Evolutionary conservation across 768 basidiomycete genomes (phyloP).

Genomic region (Psilocybe cyanescens): DNA sequence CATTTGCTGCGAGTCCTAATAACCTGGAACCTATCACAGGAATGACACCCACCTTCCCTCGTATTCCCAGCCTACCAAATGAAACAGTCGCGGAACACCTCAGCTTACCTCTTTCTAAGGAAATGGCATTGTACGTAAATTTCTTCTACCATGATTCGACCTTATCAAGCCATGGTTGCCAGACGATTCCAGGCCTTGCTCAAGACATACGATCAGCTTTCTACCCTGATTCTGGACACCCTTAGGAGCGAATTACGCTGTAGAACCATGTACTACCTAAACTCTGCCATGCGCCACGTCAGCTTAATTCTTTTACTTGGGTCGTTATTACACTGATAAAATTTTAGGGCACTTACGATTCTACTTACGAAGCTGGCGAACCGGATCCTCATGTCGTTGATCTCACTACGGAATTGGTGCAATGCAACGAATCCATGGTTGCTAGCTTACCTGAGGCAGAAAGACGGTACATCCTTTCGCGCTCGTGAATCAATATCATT

Average conservation of each 20-base stretch:
- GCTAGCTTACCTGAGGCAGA: constrained; percentile 65
- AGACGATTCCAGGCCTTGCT: constrained; percentile 93
- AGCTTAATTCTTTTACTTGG: constrained; percentile 24
- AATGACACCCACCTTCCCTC: constrained; percentile 49
- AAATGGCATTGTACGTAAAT: constrained; percentile 81
- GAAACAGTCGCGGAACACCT: constrained; percentile 50
- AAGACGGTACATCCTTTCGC: constrained; percentile 49
- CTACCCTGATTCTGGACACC: constrained; percentile 84
- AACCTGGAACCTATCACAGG: constrained; percentile 55
- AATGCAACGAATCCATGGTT: constrained; percentile 73
- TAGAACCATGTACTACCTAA: constrained; percentile 79
- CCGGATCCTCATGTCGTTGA: constrained; percentile 90
- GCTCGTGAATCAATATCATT: not conserved
- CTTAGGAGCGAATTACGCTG: constrained; percentile 89
- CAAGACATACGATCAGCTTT: constrained; percentile 89
- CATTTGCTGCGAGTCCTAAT: constrained; percentile 55
- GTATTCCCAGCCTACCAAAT: constrained; percentile 45
- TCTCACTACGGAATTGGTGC: constrained; percentile 78
- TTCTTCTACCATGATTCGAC: constrained; percentile 16
- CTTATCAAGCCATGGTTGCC: not conserved
- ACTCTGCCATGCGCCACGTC: constrained; percentile 78
- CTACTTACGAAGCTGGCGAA: constrained; percentile 85
- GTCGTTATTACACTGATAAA: not conserved
- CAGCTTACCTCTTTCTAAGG: constrained; percentile 77
- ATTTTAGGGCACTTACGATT: constrained; percentile 78